Conservation (phyloP, 805 yeast species). For the Grigorovia transvaalensis region DNA sequence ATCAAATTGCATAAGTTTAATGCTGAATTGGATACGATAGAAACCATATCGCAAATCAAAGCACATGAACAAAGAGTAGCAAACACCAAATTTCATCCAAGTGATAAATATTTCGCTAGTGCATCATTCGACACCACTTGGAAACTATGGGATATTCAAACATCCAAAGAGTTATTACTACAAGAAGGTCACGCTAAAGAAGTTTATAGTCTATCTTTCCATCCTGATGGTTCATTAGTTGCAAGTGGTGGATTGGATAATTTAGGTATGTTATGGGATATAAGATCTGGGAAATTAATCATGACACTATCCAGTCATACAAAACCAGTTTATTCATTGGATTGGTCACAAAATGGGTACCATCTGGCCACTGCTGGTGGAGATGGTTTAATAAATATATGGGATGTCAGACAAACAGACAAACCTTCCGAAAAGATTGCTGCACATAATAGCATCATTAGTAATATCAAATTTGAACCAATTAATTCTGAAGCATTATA, state of each 20-base stretch:
- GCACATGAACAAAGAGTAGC: slow-evolving; percentile 54
- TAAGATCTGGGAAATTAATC: slow-evolving; percentile 63
- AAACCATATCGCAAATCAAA: slow-evolving; percentile 15
- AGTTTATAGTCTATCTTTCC: slow-evolving; percentile 51
- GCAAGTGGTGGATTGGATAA: slow-evolving; percentile 77
- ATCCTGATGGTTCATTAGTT: slow-evolving; percentile 66
- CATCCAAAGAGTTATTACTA: slow-evolving; percentile 39
- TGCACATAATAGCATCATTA: slow-evolving; percentile 65
- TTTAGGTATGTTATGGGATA: slow-evolving; percentile 70
- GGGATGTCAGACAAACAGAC: slow-evolving; percentile 61
- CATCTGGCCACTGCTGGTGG: slow-evolving; percentile 76
- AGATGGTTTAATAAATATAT: slow-evolving; percentile 67
- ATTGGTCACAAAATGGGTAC: slow-evolving; percentile 69
- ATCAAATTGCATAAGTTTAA: slow-evolving; percentile 30
- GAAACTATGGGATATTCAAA: slow-evolving; percentile 72
- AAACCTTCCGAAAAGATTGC: slow-evolving; percentile 36
- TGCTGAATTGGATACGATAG: slow-evolving; percentile 7
- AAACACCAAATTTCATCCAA: slow-evolving; percentile 55
- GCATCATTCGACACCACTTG: slow-evolving; percentile 82
- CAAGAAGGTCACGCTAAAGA: slow-evolving; percentile 87
- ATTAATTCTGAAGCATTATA: slow-evolving; percentile 39
- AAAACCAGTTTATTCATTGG: slow-evolving; percentile 57
- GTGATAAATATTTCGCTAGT: slow-evolving; percentile 43
- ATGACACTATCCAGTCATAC: slow-evolving; percentile 56
- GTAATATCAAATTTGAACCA: slow-evolving; percentile 48